phyloP scores from a whole-genome alignment of 2,329 filamentous ascomycete genomes.

The Domatiomyces catenatus region DNA sequence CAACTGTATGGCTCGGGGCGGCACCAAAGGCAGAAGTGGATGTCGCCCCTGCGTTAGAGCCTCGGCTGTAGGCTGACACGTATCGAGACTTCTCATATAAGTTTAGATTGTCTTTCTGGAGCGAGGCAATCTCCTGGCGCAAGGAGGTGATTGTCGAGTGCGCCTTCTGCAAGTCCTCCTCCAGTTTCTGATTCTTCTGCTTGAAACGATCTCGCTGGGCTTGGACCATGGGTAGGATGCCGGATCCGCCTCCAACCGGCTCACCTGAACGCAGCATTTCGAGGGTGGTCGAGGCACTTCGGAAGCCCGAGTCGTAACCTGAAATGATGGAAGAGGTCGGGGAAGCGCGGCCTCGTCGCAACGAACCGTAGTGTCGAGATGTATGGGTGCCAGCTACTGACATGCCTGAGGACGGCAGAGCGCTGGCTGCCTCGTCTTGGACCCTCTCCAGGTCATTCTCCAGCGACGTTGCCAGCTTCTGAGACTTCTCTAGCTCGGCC shows the following conservation, averaged over 20 bases:
- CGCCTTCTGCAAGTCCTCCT: conserved; percentile 72
- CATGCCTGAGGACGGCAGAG: conserved; percentile 68
- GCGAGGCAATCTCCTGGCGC: conserved; percentile 73
- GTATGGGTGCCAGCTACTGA: conserved; percentile 86
- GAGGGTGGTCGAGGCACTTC: conserved; percentile 33
- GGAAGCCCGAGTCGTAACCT: conserved; percentile 62
- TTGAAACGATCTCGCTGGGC: conserved; percentile 97
- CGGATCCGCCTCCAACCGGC: conserved; percentile 58
- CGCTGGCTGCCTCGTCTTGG: conserved; percentile 69
- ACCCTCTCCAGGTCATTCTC: conserved; percentile 82
- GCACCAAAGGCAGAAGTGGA: conserved; percentile 46
- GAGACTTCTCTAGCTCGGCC: conserved; percentile 69
- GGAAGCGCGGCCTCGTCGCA: conserved; percentile 55
- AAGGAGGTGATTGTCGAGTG: conserved; percentile 72
- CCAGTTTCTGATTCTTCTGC: conserved; percentile 80
- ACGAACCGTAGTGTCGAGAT: conserved; percentile 54
- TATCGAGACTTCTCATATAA: conserved; percentile 97
- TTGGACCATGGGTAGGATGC: conserved; percentile 94
- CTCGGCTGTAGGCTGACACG: conserved; percentile 78
- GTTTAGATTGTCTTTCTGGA: conserved; percentile 91
- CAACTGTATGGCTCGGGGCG: conserved; percentile 61
- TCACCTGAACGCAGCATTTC: conserved; percentile 50
- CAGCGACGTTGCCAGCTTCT: conserved; percentile 70
- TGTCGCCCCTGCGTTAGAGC: conserved; percentile 43
- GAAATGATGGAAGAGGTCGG: conserved; percentile 97